Base-by-base conservation (phyloP, 495 filamentous ascomycete species). In the Penicilliopsis zonata region DNA sequence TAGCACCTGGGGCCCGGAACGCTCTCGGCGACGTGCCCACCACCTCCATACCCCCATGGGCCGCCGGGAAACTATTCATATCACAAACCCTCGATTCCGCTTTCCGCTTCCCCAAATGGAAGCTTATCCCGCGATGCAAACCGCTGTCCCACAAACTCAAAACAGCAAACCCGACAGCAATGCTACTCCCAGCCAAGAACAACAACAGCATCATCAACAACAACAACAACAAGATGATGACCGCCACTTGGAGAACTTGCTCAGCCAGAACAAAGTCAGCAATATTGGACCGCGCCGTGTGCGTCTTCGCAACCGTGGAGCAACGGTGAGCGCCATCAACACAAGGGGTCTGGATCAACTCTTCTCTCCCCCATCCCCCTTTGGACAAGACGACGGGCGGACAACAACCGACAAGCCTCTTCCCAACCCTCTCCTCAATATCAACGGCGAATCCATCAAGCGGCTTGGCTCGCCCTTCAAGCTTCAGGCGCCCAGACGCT, bases 1-100 rank as follows among this genome's bases (percentile, higher is more conserved):
- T 44, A 63, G 57, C 26, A 74, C 72, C 0, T 74, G 71, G 66
- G 68, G 67, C 14, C 70, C 70, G 5, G 63, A 61, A 37, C 52
- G 49, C 19, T 63, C 61, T 5, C 48, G 43, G 17, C 56, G 51
- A 19, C 40, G 50, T 32, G 25, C 42, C 29, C 41, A 57, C 18
- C 41, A 57, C 18, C 43, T 49, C 17, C 42, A 55, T 32, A 47
- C 58, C 7, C 43, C 46, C 4, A 45, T 47, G 18, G 40, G 47
- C 18, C 36, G 61, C 39, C 53, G 55, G 21, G 57, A 59, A 21
- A 63, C 61, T 3, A 43, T 66, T n/a, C 63, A 64, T 50, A 52
- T 58, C 2, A 55, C 59, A n/a, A 55, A 57, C 18, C 58, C 59
- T 18, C 51, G 61, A 18, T 38, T 71, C 14, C 55, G 62, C 18